Evolutionary conservation across 352 stramenopile species (phyloP), one percentile per base, ranked within the genome.

Genomic region (Pythium sukuiense): DNA sequence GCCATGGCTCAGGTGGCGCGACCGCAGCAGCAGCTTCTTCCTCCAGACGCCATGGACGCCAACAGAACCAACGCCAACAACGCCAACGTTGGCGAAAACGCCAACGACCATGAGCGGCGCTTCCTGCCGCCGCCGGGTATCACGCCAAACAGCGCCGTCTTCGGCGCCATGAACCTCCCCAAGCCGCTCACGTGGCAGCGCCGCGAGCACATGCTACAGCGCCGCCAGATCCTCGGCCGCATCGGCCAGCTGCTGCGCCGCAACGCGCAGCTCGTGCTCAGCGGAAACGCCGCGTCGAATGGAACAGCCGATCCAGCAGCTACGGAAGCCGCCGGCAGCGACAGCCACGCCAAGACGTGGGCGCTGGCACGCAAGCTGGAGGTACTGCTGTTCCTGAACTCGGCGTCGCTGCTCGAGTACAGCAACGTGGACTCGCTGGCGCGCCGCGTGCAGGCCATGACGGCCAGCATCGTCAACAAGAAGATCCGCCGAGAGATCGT

Each of bases 101-200:
- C 29, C 27, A 43, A 58, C 52, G 29, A 58, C 12, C 27, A 20
- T 20, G 45, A 58, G 30, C 65, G 68, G n/a, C 68, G 62, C 33
- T 80, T 88, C 60, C 57, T 87, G 30, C 82, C 80, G 41, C 84
- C 84, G 41, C 78, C 75, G 29, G 72, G 79, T 55, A 78, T 95
- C 43, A 69, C 87, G 41, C 87, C 87, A 35, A 92, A 95, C 71
- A 83, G 80, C 55, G 84, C 87, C 20, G 72, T 95, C 45, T 95
- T 95, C 70, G 71, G 76, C 24, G 77, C 80, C 54, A 76, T 76
- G 33, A 75, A 54, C 14, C 74, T 95, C n/a, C 87, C 87, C 30
- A 84, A 87, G 43, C 87, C 87, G 35, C 83, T 95, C 60, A 92
- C 87, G 27, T 95, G 87, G 87, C 87, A 95, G 72, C 78, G 76